A percentile compares a stretch with the other conserved stretches of the same genome.
Evolutionary conservation across 306 rosid genomes (phyloP).

Genomic region (Aeschynomene evenia): DNA sequence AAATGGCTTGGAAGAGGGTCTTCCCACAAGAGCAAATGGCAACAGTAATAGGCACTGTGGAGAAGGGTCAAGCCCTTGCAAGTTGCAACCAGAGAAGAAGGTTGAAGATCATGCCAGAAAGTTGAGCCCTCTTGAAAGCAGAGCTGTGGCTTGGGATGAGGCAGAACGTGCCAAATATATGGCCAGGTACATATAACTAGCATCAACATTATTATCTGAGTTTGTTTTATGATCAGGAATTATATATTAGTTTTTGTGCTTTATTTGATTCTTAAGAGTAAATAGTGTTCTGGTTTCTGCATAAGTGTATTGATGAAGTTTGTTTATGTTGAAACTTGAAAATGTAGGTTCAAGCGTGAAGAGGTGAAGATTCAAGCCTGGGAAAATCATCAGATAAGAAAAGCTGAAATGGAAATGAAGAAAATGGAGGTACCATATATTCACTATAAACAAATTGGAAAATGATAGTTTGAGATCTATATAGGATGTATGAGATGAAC

Average conservation of each 20-base stretch:
- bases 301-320: background rate
- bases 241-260: background rate
- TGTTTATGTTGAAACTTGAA: conserved; percentile 7
- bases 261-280: background rate
- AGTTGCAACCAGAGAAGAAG: conserved; percentile 37
- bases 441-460: too few relatives aligned
- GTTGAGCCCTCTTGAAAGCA: conserved; percentile 60
- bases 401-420: conserved; percentile 92
- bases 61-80: conserved; percentile 48
- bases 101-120: conserved; percentile 48
- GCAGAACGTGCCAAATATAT: conserved; percentile 89
- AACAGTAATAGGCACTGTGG: conserved; percentile 37
- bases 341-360: conserved; percentile 83
- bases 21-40: conserved; percentile 24
- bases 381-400: conserved; percentile 93
- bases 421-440: conserved; percentile 94
- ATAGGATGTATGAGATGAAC: too few relatives aligned
- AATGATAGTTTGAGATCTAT: too few relatives aligned
- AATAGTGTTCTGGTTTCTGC: conserved; percentile 6
- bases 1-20: conserved; percentile 45
- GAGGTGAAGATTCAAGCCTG: conserved; percentile 95
- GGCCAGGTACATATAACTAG: conserved; percentile 75
- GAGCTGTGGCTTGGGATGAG: conserved; percentile 96
- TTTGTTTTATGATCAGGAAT: background rate
- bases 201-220: background rate